Conservation (phyloP, 371 early-diverging fungal genomes). For the Mortierella sp. region DNA sequence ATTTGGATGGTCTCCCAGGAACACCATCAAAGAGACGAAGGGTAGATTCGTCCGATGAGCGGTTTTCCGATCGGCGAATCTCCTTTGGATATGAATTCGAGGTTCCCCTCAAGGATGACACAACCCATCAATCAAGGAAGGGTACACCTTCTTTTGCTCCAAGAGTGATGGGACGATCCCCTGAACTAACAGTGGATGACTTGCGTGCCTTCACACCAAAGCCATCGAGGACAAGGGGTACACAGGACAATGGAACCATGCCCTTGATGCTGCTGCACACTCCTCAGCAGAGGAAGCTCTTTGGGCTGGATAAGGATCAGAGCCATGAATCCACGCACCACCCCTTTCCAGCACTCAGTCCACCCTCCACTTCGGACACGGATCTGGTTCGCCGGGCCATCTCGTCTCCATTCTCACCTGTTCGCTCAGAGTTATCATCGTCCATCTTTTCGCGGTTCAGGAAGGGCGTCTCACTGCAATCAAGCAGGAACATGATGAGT, state of each 20-base stretch:
- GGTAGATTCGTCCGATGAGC: background rate
- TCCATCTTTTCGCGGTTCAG: slow-evolving; percentile 47
- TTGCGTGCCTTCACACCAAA: slow-evolving; percentile 46
- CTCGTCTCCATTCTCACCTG: slow-evolving; percentile 2
- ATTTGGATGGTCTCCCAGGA: slow-evolving; percentile 11
- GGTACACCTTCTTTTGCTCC: background rate
- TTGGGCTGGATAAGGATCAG: slow-evolving; percentile 7
- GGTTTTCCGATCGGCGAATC: slow-evolving; percentile 1
- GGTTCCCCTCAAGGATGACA: slow-evolving; percentile 6
- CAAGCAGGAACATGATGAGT: background rate
- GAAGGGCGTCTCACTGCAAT: background rate
- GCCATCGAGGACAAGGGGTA: slow-evolving; percentile 6
- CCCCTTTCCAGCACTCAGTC: slow-evolving; percentile 10
- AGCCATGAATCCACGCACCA: slow-evolving; percentile 1
- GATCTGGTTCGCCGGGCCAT: background rate
- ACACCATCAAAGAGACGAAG: slow-evolving; percentile 35
- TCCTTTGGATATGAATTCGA: slow-evolving; percentile 11
- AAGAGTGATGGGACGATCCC: background rate
- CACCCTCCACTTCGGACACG: slow-evolving; percentile 6
- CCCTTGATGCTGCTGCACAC: slow-evolving; percentile 50
- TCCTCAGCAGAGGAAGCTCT: slow-evolving; percentile 37
- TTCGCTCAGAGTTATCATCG: slow-evolving; percentile 15
- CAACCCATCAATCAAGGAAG: background rate
- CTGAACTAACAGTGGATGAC: slow-evolving; percentile 38
- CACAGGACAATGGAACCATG: slow-evolving; percentile 2